Base-by-base conservation (phyloP, 306 rosid genomes). In the Glycine tomentella region DNA sequence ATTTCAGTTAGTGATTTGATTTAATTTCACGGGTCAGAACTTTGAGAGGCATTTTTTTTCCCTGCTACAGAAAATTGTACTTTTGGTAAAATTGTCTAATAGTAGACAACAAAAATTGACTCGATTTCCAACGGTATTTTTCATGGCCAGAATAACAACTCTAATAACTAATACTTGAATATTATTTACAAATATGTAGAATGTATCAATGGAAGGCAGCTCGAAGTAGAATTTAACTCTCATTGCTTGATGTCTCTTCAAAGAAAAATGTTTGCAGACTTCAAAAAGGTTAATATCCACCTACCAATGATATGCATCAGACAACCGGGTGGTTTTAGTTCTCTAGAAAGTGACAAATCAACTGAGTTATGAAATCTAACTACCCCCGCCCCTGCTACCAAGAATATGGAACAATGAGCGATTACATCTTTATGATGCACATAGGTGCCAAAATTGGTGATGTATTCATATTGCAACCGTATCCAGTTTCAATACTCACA, bases 1-100 rank as follows among this genome's bases (percentile, higher is more conserved):
- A 73, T 20, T 36, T 73, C 63, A 55, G 78, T 82, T 16, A 72
- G 80, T 70, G 56, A 72, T 58, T 49, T 68, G 2, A 68, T 45
- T 45, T 44, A 45, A 55, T 68, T 17, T 9, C 45, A 58, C 8
- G 62, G 9, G 20, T 46, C 16, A 13, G 14, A 69, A 70, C 64
- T 75, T 75, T 34, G 16, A 63, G 7, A 63, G 68, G 52, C 44
- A 76, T 6, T 13, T 16, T 44, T 40, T 40, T 36, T n/a, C 25
- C 10, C 49, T 16, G 52, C 76, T 57, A 73, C 63, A 65, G 7
- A 25, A 25, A 77, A 73, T 45, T 66, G 75, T 65, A 58, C 48
- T 14, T 71, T 36, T 5, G 15, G 55, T 76, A 63, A 46, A 50
- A 67, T 67, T 3, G 9, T 50, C 8, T 2, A 36, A 4, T 3